Conservation (phyloP, 169 alveolate species). For the Plasmodium blacklocki region DNA sequence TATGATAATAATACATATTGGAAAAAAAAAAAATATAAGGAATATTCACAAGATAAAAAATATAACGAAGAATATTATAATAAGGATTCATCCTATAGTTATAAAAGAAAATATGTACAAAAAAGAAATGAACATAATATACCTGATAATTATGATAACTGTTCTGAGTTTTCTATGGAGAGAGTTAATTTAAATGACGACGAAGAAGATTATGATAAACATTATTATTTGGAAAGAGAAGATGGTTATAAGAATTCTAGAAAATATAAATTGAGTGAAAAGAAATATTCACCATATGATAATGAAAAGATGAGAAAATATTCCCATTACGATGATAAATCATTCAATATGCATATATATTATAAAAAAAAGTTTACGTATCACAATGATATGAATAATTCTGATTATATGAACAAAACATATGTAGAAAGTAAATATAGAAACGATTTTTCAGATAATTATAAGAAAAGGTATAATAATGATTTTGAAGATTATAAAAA, state of each 20-base stretch:
- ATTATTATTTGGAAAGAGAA: background rate
- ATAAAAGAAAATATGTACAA: background rate
- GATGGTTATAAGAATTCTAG: background rate
- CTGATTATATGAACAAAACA: background rate
- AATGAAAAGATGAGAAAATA: too few species aligned
- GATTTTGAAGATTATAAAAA: constrained; percentile 5
- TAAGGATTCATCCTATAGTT: background rate
- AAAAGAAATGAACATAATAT: background rate
- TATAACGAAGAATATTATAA: background rate
- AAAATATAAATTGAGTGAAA: background rate
- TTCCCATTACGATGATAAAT: too few species aligned
- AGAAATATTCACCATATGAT: background rate
- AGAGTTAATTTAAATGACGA: background rate
- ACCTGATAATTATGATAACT: background rate
- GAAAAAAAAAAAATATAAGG: constrained; percentile 2
- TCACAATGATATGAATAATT: too few species aligned
- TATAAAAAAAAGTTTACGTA: too few species aligned
- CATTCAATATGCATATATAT: too few species aligned
- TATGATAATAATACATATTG: background rate
- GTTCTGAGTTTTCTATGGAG: background rate
- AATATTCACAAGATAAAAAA: background rate
- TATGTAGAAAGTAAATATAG: background rate
- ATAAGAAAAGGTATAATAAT: background rate
- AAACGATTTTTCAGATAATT: background rate
- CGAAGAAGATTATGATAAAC: background rate